A percentile compares a stretch with the other conserved stretches of the same genome.
phyloP scores from a whole-genome alignment of 2,329 filamentous ascomycete species.

The Arthrinium phaeospermum region DNA sequence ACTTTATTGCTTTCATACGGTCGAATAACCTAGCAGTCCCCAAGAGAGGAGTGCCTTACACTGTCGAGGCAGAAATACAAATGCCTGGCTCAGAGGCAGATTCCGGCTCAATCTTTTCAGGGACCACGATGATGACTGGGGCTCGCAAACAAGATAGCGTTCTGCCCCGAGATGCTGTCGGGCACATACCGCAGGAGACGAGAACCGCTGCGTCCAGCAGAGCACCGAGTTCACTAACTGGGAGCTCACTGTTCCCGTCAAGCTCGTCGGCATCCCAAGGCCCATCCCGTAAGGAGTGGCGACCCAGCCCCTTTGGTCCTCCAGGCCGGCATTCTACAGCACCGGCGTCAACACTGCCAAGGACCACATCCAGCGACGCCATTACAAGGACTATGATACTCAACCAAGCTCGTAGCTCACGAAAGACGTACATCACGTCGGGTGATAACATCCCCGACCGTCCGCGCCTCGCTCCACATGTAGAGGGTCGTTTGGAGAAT shows the following conservation, averaged over 20 bases:
- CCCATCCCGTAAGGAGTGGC: neutral
- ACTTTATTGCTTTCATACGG: conserved; percentile 64
- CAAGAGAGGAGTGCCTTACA: conserved; percentile 28
- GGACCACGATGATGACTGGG: conserved; percentile 34
- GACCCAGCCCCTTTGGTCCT: neutral
- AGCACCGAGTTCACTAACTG: neutral
- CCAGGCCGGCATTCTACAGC: conserved; percentile 28
- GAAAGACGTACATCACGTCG: conserved; percentile 44
- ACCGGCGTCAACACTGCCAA: conserved; percentile 25
- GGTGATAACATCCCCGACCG: conserved; percentile 46
- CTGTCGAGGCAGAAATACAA: conserved; percentile 26
- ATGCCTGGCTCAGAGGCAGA: conserved; percentile 31
- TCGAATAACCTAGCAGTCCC: conserved; percentile 59
- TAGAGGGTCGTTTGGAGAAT: conserved; percentile 57
- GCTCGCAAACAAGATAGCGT: conserved; percentile 20
- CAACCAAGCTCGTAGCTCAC: conserved; percentile 51
- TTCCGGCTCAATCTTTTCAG: conserved; percentile 35
- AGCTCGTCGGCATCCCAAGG: neutral
- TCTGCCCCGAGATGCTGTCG: conserved; percentile 21
- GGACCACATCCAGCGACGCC: conserved; percentile 32
- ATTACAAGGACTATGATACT: conserved; percentile 49
- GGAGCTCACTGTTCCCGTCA: neutral
- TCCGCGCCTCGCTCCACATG: conserved; percentile 53
- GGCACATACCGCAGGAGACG: conserved; percentile 8
- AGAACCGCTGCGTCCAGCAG: neutral